phyloP scores from a whole-genome alignment of 306 rosid species.

The Medicago ruthenica region DNA sequence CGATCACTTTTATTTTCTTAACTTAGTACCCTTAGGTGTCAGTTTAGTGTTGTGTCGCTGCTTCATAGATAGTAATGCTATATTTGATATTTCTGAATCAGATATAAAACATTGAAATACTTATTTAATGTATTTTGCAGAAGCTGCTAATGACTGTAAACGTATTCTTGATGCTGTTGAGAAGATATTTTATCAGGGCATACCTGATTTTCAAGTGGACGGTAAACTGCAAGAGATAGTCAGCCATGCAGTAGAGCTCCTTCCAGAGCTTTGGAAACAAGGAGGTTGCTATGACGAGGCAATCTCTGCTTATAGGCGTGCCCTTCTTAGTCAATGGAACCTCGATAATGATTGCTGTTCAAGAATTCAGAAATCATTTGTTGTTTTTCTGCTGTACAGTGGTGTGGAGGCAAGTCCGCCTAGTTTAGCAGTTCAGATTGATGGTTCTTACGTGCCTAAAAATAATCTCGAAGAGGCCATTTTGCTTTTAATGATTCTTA shows the following conservation, averaged over 20 bases:
- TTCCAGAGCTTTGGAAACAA: conserved; percentile 91
- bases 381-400: conserved; percentile 73
- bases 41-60: background rate
- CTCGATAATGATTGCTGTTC: conserved; percentile 78
- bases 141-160: conserved; percentile 85
- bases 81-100: conserved; percentile 18
- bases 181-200: conserved; percentile 78
- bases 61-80: background rate
- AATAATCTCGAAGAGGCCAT: conserved; percentile 94
- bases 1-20: background rate
- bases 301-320: conserved; percentile 78
- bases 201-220: conserved; percentile 83
- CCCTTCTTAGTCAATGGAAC: conserved; percentile 93
- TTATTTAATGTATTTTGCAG: conserved; percentile 60
- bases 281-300: conserved; percentile 73
- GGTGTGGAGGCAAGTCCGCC: conserved; percentile 95
- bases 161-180: conserved; percentile 86
- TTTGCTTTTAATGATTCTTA: conserved; percentile 82
- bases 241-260: conserved; percentile 90
- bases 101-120: conserved; percentile 38
- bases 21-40: background rate
- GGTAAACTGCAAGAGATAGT: conserved; percentile 82
- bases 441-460: conserved; percentile 83
- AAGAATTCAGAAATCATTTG: conserved; percentile 89
- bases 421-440: conserved; percentile 79